These are phyloP conservation scores for Malus asiatica DNA, from an alignment of 306 rosid species.

Conservation along the genomic window DNA sequence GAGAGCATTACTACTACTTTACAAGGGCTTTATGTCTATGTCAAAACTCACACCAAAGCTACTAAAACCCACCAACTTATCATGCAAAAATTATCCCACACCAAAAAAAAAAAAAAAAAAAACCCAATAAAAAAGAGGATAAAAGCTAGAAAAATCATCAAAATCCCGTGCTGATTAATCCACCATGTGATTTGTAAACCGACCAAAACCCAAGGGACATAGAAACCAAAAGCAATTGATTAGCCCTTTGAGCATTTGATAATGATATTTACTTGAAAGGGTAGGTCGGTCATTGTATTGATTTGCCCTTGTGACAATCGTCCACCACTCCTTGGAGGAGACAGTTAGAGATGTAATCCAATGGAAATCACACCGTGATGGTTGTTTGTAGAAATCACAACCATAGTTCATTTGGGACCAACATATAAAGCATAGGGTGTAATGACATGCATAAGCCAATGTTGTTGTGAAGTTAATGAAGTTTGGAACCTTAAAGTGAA, in stretches of 20 bases:
- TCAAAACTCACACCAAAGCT: neutral
- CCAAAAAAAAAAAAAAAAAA: neutral
- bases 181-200: conserved; percentile 21
- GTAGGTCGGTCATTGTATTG: neutral
- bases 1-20: neutral
- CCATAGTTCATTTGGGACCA: neutral
- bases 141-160: conserved; percentile 20
- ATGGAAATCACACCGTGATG: neutral
- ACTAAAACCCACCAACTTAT: neutral
- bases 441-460: neutral
- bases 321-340: conserved; percentile 3
- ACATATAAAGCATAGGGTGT: neutral
- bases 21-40: conserved; percentile 13
- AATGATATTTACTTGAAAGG: neutral
- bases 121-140: neutral
- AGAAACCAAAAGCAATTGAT: neutral
- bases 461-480: neutral
- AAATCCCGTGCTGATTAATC: conserved; percentile 28
- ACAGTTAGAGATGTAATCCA: neutral
- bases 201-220: neutral
- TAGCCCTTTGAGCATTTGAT: neutral
- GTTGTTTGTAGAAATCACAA: neutral
- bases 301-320: neutral
- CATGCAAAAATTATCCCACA: conserved; percentile 9
- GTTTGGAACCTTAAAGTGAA: neutral